phyloP scores from a whole-genome alignment of 148 eudicot genomes.

The Chenopodium suecicum region DNA sequence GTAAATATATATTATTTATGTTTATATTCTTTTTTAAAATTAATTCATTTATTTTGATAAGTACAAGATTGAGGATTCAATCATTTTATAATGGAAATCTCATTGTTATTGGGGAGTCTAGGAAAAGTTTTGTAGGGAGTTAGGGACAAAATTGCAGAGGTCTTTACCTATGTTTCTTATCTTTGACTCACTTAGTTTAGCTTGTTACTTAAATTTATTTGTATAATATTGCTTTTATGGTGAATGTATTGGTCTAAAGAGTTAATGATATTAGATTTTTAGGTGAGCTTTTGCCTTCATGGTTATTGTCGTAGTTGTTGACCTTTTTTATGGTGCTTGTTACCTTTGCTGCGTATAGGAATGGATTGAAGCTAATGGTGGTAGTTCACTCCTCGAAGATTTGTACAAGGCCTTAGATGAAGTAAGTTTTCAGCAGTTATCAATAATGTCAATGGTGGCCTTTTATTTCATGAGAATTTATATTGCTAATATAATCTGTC shows the following conservation, averaged over 20 bases:
- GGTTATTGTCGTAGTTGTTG: background rate
- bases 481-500: background rate
- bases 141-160: background rate
- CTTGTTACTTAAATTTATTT: background rate
- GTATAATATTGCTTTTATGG: background rate
- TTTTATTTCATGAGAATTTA: too few relatives aligned
- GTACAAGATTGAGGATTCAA: background rate
- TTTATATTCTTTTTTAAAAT: too few relatives aligned
- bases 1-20: too few relatives aligned
- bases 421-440: conserved; percentile 42
- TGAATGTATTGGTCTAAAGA: background rate
- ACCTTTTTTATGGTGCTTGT: conserved; percentile 6
- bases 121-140: background rate
- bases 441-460: background rate
- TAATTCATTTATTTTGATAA: background rate
- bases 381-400: conserved; percentile 61
- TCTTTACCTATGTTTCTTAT: background rate
- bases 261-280: background rate
- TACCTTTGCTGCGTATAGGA: conserved; percentile 41
- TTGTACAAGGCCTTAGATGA: conserved; percentile 85
- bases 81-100: background rate
- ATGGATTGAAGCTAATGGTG: conserved; percentile 72
- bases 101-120: background rate
- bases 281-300: background rate
- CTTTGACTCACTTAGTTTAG: background rate